phyloP scores from a whole-genome alignment of 2,329 filamentous ascomycete genomes.

The Aspergillus sp. region DNA sequence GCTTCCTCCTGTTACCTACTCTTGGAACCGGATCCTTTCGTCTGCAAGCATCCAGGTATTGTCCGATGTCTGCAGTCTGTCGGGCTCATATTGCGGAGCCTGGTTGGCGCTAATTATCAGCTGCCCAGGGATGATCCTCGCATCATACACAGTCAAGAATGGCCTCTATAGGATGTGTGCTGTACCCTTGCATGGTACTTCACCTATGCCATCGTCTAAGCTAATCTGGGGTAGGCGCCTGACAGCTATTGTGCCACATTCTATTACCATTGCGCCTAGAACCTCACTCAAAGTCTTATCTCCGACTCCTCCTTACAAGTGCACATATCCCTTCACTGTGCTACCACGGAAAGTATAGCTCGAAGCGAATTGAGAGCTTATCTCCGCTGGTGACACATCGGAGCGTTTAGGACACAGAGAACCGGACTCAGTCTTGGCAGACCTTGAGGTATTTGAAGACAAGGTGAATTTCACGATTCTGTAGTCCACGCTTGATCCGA shows the following conservation, averaged over 20 bases:
- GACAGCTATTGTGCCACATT: slow-evolving; percentile 2
- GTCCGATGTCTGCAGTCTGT: not conserved
- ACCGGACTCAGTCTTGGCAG: not conserved
- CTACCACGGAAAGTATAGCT: not conserved
- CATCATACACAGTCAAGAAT: not conserved
- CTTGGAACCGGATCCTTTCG: not conserved
- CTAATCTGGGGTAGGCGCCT: slow-evolving; percentile 10
- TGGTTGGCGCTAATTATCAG: not conserved
- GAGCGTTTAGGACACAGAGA: not conserved
- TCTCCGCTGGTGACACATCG: not conserved
- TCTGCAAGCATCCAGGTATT: not conserved
- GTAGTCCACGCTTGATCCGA: not conserved
- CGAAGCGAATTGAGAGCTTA: not conserved
- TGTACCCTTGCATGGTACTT: slow-evolving; percentile 5
- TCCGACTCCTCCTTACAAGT: not conserved
- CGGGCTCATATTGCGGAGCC: not conserved
- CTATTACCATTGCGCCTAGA: not conserved
- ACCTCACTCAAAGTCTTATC: not conserved
- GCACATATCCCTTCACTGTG: slow-evolving; percentile 6
- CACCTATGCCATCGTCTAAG: not conserved
- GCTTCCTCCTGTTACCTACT: not conserved
- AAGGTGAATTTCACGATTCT: not conserved
- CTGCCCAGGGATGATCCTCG: slow-evolving; percentile 3
- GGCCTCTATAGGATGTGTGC: not conserved
- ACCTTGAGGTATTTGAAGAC: not conserved